phyloP scores from a whole-genome alignment of 2,329 filamentous ascomycete genomes.

The Waltergamsia citrina region DNA sequence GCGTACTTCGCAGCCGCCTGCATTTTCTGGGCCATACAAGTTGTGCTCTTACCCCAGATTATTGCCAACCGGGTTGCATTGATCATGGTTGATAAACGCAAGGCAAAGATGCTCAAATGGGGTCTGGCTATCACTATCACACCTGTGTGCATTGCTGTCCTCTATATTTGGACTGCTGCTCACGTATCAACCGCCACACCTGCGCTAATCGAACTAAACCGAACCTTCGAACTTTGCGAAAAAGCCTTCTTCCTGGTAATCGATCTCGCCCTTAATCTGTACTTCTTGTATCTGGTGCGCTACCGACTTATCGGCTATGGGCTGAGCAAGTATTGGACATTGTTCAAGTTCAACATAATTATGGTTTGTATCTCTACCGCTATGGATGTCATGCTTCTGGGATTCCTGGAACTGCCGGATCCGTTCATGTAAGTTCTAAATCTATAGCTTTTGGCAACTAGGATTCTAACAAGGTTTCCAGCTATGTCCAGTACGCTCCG shows the following conservation, averaged over 20 bases:
- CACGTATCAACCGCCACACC: conserved; percentile 26
- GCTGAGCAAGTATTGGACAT: conserved; percentile 34
- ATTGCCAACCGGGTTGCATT: conserved; percentile 43
- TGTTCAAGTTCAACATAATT: conserved; percentile 23
- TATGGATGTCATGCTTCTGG: conserved; percentile 13
- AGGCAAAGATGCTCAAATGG: conserved; percentile 30
- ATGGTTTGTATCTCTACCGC: conserved; percentile 15
- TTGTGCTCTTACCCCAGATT: no score
- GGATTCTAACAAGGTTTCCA: background rate
- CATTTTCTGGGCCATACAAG: no score
- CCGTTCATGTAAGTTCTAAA: conserved; percentile 13
- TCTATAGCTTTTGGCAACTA: no score
- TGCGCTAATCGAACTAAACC: conserved; percentile 36
- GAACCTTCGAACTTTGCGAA: conserved; percentile 41
- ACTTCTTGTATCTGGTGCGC: conserved; percentile 37
- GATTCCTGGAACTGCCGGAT: no score
- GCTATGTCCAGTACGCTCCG: conserved; percentile 26
- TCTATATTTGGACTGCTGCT: conserved; percentile 44
- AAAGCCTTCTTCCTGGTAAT: conserved; percentile 40
- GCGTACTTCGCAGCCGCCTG: no score
- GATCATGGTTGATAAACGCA: conserved; percentile 27
- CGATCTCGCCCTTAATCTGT: conserved; percentile 36
- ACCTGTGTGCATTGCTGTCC: conserved; percentile 40
- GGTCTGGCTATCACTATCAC: conserved; percentile 32
- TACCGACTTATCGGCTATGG: conserved; percentile 34